These are phyloP conservation scores for Bondarzewia mesenterica DNA, from an alignment of 1,284 basidiomycete genomes.

Conservation along the genomic window DNA sequence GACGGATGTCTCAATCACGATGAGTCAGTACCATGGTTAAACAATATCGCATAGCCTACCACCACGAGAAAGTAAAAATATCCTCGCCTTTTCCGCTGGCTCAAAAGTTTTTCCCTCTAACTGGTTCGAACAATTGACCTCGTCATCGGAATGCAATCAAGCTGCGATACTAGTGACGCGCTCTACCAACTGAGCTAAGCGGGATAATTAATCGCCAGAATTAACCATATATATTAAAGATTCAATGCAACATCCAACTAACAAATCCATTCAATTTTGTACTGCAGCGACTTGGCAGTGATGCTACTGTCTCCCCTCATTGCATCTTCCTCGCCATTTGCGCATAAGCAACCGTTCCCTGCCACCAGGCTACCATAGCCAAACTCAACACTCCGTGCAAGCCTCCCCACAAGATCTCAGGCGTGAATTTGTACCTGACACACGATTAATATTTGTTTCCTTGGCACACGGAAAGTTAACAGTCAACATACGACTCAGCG, in stretches of 20 bases:
- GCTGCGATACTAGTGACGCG: slow-evolving; percentile 48
- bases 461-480: background rate
- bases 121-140: background rate
- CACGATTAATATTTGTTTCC: background rate
- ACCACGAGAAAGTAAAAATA: background rate
- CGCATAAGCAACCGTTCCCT: slow-evolving; percentile 38
- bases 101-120: background rate
- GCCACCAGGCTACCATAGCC: slow-evolving; percentile 69
- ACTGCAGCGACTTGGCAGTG: too few relatives aligned
- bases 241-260: too few relatives aligned
- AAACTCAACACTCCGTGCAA: slow-evolving; percentile 61
- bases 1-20: too few relatives aligned
- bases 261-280: background rate
- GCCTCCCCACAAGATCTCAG: slow-evolving; percentile 60
- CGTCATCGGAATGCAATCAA: background rate
- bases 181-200: slow-evolving; percentile 54
- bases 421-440: slow-evolving; percentile 49
- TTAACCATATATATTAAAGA: too few relatives aligned
- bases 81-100: too few relatives aligned
- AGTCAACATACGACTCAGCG: slow-evolving; percentile 46
- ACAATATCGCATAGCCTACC: background rate
- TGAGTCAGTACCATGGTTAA: too few relatives aligned
- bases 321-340: background rate
- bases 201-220: slow-evolving; percentile 8
- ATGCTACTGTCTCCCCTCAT: too few relatives aligned